Evolutionary conservation across 805 yeast genomes (phyloP).

Genomic region (Cyberlindnera euphorbiiphila): DNA sequence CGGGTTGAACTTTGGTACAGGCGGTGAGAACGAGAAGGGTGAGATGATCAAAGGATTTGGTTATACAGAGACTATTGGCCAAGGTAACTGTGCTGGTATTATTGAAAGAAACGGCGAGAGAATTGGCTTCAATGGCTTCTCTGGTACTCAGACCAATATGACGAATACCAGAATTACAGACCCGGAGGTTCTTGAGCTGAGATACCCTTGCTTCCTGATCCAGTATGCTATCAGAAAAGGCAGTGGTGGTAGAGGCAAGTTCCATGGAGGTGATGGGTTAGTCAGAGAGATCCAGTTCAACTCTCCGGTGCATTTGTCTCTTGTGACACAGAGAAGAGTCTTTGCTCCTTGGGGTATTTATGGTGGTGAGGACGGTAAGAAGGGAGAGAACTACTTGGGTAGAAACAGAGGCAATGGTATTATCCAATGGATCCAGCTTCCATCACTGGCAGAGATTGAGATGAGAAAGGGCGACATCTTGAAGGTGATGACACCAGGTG

Average conservation of each 20-base stretch:
- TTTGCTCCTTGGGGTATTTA: conserved; percentile 51
- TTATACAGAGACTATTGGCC: conserved; percentile 52
- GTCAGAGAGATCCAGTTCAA: conserved; percentile 46
- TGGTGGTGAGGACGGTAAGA: conserved; percentile 50
- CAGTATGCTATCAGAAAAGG: conserved; percentile 42
- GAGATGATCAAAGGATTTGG: conserved; percentile 47
- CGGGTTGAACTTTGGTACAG: conserved; percentile 54
- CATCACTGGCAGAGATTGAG: conserved; percentile 33
- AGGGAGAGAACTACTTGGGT: conserved; percentile 41
- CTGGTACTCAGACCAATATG: conserved; percentile 52
- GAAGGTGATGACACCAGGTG: conserved; percentile 40
- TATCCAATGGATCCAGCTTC: conserved; percentile 33
- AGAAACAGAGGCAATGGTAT: conserved; percentile 31
- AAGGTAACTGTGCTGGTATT: conserved; percentile 51
- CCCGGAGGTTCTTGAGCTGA: conserved; percentile 48
- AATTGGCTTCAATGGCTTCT: conserved; percentile 46
- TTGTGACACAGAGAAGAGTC: conserved; percentile 49
- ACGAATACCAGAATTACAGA: conserved; percentile 55
- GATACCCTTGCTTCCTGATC: conserved; percentile 47
- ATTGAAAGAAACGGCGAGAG: conserved; percentile 70
- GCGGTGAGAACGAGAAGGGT: conserved; percentile 36
- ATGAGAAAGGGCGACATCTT: conserved; percentile 37
- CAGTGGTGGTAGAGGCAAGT: conserved; percentile 47
- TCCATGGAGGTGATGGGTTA: conserved; percentile 50
- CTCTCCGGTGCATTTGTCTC: conserved; percentile 38